Evolutionary conservation across 306 rosid genomes (phyloP).

Genomic region (Gleditsia sinensis): DNA sequence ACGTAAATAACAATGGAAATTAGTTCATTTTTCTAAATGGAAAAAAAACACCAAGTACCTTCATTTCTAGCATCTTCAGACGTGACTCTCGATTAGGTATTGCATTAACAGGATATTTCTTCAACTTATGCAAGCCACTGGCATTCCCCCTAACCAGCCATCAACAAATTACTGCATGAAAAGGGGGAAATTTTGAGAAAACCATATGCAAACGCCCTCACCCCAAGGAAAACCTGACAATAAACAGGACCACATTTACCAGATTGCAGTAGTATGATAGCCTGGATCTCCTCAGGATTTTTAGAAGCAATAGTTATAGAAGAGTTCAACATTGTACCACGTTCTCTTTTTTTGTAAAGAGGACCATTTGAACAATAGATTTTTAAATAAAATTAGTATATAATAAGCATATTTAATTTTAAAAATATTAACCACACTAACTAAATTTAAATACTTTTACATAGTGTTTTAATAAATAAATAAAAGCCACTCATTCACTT

Average conservation of each 20-base stretch:
- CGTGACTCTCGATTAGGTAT: conserved; percentile 41
- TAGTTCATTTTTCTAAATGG: neutral
- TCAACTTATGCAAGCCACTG: conserved; percentile 33
- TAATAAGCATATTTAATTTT: no score
- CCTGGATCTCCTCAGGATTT: conserved; percentile 58
- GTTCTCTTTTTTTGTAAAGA: no score
- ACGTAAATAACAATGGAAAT: conserved; percentile 9
- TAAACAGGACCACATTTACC: conserved; percentile 47
- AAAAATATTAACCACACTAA: no score
- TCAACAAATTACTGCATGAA: conserved; percentile 67
- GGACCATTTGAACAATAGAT: no score
- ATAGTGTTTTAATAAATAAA: no score
- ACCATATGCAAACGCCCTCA: conserved; percentile 25
- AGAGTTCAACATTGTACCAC: conserved; percentile 37
- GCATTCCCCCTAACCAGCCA: conserved; percentile 59
- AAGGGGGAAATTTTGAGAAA: conserved; percentile 36
- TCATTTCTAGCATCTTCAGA: conserved; percentile 55
- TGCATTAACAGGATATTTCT: conserved; percentile 46
- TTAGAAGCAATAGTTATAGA: conserved; percentile 44
- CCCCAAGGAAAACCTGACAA: neutral
- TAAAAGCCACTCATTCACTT: no score
- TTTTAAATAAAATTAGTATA: no score
- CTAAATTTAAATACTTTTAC: no score
- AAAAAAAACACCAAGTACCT: conserved; percentile 44
- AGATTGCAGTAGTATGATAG: conserved; percentile 64